These are phyloP conservation scores for Acanthochlamys bracteata DNA, from an alignment of 106 monocot genomes.

Conservation along the genomic window DNA sequence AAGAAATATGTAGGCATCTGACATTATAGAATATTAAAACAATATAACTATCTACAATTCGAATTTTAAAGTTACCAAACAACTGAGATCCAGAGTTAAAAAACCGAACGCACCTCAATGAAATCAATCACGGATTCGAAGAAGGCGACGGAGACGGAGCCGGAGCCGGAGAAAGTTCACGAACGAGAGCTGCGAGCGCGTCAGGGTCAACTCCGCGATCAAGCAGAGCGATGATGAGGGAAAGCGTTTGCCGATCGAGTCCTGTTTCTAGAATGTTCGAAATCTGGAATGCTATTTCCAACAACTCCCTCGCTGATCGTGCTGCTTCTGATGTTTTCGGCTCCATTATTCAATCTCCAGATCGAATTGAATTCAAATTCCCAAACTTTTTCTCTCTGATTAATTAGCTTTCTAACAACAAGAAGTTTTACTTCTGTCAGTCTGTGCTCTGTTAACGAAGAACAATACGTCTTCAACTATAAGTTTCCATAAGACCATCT, in stretches of 20 bases:
- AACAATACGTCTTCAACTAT: no score
- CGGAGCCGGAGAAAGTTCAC: slow-evolving; percentile 69
- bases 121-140: background rate
- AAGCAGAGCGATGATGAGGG: slow-evolving; percentile 76
- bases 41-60: no score
- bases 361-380: no score
- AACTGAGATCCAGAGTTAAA: no score
- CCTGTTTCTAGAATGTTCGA: slow-evolving; percentile 76
- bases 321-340: slow-evolving; percentile 13
- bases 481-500: no score
- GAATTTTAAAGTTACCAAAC: no score
- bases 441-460: no score
- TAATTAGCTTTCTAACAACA: no score
- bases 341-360: slow-evolving; percentile 5
- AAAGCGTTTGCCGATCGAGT: slow-evolving; percentile 90
- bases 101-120: background rate
- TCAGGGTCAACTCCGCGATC: slow-evolving; percentile 85
- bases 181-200: slow-evolving; percentile 67
- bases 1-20: no score
- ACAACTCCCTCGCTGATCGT: slow-evolving; percentile 49
- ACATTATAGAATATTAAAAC: no score
- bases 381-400: no score
- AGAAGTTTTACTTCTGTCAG: no score
- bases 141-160: background rate
- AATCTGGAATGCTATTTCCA: slow-evolving; percentile 85